Evolutionary conservation across 2,329 filamentous ascomycete genomes (phyloP).

Genomic region (Claviceps pazoutovae): DNA sequence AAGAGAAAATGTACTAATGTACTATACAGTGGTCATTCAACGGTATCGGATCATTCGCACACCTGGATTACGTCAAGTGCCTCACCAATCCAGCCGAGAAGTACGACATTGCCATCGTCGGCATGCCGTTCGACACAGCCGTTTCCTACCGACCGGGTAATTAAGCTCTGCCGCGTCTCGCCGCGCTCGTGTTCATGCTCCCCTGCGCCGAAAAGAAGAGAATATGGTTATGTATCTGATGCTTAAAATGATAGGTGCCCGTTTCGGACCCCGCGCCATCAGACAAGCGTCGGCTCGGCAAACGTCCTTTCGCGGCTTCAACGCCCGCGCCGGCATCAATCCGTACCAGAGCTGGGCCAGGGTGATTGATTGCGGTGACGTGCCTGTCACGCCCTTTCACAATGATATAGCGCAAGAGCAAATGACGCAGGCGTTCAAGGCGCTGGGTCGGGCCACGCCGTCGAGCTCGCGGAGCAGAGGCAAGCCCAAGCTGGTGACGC

Average conservation of each 20-base stretch:
- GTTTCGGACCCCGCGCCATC: constrained; percentile 81
- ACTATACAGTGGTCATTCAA: constrained; percentile 38
- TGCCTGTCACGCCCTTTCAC: constrained; percentile 76
- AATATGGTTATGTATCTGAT: too few relatives aligned
- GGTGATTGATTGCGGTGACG: constrained; percentile 81
- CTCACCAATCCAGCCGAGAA: constrained; percentile 47
- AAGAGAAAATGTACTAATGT: not conserved
- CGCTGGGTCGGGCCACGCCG: constrained; percentile 40
- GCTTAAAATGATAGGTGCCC: constrained; percentile 34
- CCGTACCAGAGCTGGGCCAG: constrained; percentile 72
- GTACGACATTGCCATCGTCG: constrained; percentile 60
- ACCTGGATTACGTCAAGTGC: constrained; percentile 55
- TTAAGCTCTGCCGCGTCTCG: too few relatives aligned
- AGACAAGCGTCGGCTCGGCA: constrained; percentile 72
- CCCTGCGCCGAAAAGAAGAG: too few relatives aligned
- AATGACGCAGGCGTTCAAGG: constrained; percentile 68
- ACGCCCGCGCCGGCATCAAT: constrained; percentile 69
- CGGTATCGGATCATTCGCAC: constrained; percentile 64
- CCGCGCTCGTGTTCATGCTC: not conserved
- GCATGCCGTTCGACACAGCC: constrained; percentile 61
- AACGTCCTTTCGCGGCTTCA: constrained; percentile 64
- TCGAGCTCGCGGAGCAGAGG: constrained; percentile 16
- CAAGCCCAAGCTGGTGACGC: constrained; percentile 46
- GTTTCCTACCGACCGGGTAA: constrained; percentile 54
- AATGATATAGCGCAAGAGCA: constrained; percentile 68